phyloP scores from a whole-genome alignment of 2,329 filamentous ascomycete species.

The Cordyceps cicadae region DNA sequence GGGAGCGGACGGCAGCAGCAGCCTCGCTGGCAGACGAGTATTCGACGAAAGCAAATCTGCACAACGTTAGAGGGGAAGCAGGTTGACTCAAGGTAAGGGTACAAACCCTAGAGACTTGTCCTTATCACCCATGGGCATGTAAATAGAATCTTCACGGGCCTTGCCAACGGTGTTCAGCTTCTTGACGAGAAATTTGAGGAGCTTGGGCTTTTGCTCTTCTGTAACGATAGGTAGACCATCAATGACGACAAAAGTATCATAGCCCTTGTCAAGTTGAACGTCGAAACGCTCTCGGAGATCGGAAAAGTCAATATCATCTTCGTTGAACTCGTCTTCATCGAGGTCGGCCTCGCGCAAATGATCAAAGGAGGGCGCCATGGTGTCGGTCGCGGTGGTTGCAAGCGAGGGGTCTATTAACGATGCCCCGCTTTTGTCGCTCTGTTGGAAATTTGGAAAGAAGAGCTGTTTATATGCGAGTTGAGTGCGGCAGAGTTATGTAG shows the following conservation, averaged over 20 bases:
- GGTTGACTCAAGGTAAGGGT: constrained; percentile 7
- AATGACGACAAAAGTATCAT: constrained; percentile 93
- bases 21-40: constrained; percentile 88
- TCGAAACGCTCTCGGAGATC: constrained; percentile 92
- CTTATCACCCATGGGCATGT: constrained; percentile 87
- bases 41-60: constrained; percentile 92
- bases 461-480: neutral
- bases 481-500: neutral
- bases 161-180: constrained; percentile 82
- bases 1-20: constrained; percentile 76
- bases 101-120: constrained; percentile 73
- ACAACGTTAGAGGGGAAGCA: neutral
- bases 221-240: constrained; percentile 87
- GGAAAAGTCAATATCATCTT: constrained; percentile 90
- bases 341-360: constrained; percentile 86
- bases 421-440: constrained; percentile 27
- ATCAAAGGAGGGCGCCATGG: constrained; percentile 85
- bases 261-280: constrained; percentile 89
- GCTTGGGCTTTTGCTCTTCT: constrained; percentile 85
- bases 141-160: constrained; percentile 77
- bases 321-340: constrained; percentile 75
- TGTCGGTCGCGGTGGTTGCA: constrained; percentile 38
- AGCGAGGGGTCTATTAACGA: constrained; percentile 26
- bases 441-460: neutral
- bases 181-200: constrained; percentile 91